These are phyloP conservation scores for Lepidium africanum DNA, from an alignment of 345 rosid species.

Conservation along the genomic window DNA sequence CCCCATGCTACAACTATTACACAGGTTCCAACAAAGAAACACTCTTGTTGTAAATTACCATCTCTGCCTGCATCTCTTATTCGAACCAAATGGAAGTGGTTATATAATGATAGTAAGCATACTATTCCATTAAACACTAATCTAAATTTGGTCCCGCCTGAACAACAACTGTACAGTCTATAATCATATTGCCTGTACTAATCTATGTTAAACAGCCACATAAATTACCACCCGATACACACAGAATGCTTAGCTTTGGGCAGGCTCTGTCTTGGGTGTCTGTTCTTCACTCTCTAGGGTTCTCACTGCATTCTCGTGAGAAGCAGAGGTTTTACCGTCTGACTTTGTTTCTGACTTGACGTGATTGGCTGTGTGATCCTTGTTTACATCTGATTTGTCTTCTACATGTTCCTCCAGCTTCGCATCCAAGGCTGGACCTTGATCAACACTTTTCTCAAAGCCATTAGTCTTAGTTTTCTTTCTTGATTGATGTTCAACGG, in stretches of 20 bases:
- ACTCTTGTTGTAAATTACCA: slow-evolving; percentile 9
- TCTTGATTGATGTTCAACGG: slow-evolving; percentile 22
- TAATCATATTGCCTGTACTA: slow-evolving; percentile 26
- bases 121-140: slow-evolving; percentile 19
- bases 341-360: slow-evolving; percentile 23
- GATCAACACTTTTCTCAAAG: slow-evolving; percentile 7
- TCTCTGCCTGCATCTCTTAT: slow-evolving; percentile 18
- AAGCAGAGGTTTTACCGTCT: slow-evolving; percentile 24
- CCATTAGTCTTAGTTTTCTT: slow-evolving; percentile 26
- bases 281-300: slow-evolving; percentile 29
- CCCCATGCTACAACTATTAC: slow-evolving; percentile 25
- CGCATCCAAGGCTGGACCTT: slow-evolving; percentile 16
- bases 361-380: slow-evolving; percentile 19
- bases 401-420: slow-evolving; percentile 23
- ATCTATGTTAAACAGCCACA: slow-evolving; percentile 28
- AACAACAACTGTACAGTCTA: slow-evolving; percentile 31
- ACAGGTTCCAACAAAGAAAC: slow-evolving; percentile 17
- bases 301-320: slow-evolving; percentile 9
- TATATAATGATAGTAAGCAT: slow-evolving; percentile 11
- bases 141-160: slow-evolving; percentile 20
- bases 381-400: slow-evolving; percentile 16
- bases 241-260: slow-evolving; percentile 40
- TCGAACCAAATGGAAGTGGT: slow-evolving; percentile 20
- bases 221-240: slow-evolving; percentile 11
- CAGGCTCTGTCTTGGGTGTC: slow-evolving; percentile 44